A percentile compares a stretch with the other conserved stretches of the same genome.
These are phyloP conservation scores for Gossypium laxum DNA, from an alignment of 441 rosid species.

Conservation along the genomic window DNA sequence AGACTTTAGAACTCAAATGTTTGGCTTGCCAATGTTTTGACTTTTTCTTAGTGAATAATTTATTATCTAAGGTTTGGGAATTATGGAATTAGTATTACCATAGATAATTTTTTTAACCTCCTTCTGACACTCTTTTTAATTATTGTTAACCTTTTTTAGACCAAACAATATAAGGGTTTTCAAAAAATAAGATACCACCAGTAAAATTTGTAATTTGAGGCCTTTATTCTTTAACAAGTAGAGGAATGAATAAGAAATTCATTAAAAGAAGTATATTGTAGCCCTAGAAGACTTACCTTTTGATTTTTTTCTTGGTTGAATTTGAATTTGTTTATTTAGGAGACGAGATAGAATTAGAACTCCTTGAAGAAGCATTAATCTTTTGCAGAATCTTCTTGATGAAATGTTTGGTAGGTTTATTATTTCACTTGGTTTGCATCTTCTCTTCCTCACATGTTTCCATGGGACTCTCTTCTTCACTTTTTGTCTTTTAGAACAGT, in stretches of 20 bases:
- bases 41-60: background rate
- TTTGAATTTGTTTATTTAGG: conserved; percentile 23
- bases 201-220: background rate
- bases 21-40: background rate
- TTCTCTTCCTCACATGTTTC: conserved; percentile 31
- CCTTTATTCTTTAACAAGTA: background rate
- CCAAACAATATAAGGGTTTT: background rate
- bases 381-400: conserved; percentile 53
- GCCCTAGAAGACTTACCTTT: conserved; percentile 40
- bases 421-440: conserved; percentile 32
- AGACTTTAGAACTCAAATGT: background rate
- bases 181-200: background rate
- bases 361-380: conserved; percentile 35
- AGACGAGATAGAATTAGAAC: conserved; percentile 14
- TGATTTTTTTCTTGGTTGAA: conserved; percentile 43
- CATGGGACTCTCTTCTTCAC: conserved; percentile 26
- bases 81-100: background rate
- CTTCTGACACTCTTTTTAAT: no score
- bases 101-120: background rate
- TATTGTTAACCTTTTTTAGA: no score
- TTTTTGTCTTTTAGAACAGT: conserved; percentile 48
- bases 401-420: conserved; percentile 43
- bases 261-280: background rate
- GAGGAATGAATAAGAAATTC: background rate
- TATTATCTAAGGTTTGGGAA: background rate